Percentiles rank a stretch among this genome's conserved stretches.
Conservation (phyloP, 495 filamentous ascomycete species). For the Articulospora tetracladia region DNA sequence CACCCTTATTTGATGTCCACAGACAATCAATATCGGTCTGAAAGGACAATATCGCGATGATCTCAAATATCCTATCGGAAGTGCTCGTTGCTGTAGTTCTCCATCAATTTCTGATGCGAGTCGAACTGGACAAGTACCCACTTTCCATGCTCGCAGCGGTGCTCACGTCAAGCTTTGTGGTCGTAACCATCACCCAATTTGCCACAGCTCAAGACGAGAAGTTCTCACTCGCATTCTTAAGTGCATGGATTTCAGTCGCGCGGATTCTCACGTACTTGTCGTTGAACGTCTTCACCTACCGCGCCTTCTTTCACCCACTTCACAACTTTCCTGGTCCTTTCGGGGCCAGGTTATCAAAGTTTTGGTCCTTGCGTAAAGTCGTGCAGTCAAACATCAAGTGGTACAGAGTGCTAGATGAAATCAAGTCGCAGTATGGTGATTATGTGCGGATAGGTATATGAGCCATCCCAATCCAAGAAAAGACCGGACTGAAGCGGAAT, state of each 20-base stretch:
- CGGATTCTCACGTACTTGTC: background rate
- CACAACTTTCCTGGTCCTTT: slow-evolving; percentile 42
- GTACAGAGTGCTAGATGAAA: background rate
- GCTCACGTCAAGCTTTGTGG: background rate
- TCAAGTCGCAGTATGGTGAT: slow-evolving; percentile 1
- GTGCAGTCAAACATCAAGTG: background rate
- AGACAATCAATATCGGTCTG: too few relatives aligned
- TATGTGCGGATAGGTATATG: background rate
- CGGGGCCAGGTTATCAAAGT: slow-evolving; percentile 2
- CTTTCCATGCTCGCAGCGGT: background rate
- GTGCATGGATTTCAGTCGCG: background rate
- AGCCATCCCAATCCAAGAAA: background rate
- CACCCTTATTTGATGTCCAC: too few relatives aligned
- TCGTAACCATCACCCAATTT: background rate
- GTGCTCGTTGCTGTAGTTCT: background rate
- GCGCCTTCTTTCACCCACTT: slow-evolving; percentile 32
- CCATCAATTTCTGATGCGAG: background rate
- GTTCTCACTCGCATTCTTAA: background rate
- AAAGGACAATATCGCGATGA: background rate
- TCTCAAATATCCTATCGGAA: background rate
- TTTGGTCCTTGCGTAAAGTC: slow-evolving; percentile 1
- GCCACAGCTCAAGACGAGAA: background rate
- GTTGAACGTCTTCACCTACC: background rate
- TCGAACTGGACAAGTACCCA: background rate
- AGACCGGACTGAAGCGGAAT: background rate